phyloP scores from a whole-genome alignment of 2,329 filamentous ascomycete species.

The Dothideomycetidae sp. region DNA sequence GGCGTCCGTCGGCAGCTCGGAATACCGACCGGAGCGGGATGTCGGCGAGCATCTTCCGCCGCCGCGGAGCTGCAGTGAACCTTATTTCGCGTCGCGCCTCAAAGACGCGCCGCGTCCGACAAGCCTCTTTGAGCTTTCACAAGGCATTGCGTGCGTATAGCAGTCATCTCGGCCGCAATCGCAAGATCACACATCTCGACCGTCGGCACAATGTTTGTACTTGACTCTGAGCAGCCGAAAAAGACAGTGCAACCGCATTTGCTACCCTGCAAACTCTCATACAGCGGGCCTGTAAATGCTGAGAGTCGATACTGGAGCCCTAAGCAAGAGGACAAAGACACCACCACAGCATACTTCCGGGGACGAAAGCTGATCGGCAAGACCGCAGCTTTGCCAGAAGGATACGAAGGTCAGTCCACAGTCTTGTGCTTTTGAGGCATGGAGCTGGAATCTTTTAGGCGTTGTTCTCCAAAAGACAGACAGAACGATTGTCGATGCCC shows the following conservation, averaged over 20 bases:
- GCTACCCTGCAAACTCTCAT: slow-evolving; percentile 66
- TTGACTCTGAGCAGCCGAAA: slow-evolving; percentile 1
- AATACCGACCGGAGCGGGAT: no score
- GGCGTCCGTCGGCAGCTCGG: no score
- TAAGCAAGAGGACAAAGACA: slow-evolving; percentile 27
- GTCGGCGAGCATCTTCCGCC: no score
- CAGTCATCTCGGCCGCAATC: no score
- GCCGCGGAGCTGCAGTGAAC: no score
- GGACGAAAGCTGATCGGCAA: slow-evolving; percentile 66
- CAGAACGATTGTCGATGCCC: slow-evolving; percentile 9
- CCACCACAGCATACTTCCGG: slow-evolving; percentile 50
- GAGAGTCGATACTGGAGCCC: slow-evolving; percentile 59
- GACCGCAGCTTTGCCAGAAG: slow-evolving; percentile 50
- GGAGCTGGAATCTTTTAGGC: slow-evolving; percentile 7
- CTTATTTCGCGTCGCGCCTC: no score
- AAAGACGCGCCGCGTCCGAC: no score
- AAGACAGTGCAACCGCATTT: slow-evolving; percentile 42
- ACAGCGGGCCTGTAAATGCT: slow-evolving; percentile 56
- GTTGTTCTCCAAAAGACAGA: slow-evolving; percentile 18
- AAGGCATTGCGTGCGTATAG: no score
- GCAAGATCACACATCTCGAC: no score
- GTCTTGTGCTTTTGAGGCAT: no score
- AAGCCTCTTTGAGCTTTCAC: no score
- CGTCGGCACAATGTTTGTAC: neutral
- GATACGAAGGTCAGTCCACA: slow-evolving; percentile 42